phyloP scores from a whole-genome alignment of 1,284 basidiomycete species.

The Stygiomarasmius scandens region DNA sequence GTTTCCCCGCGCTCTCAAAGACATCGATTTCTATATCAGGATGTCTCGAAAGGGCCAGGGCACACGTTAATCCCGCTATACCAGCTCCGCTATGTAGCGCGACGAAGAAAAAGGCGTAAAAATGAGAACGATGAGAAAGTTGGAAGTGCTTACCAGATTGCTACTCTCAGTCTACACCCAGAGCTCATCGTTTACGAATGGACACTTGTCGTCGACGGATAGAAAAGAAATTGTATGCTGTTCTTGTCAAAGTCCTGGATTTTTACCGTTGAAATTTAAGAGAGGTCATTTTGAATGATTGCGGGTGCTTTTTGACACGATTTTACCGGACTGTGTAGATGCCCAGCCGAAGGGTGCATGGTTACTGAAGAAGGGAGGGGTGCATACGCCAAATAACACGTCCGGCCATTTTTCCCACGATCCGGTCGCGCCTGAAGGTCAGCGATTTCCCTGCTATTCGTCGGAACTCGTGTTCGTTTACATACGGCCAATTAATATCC shows the following conservation, averaged over 20 bases:
- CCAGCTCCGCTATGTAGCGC: conserved; percentile 41
- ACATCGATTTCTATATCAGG: conserved; percentile 42
- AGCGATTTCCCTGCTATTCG: not conserved
- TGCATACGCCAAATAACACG: conserved; percentile 6
- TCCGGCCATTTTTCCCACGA: conserved; percentile 18
- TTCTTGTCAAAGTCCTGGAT: not conserved
- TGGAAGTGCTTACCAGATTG: conserved; percentile 17
- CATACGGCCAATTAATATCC: too few relatives aligned
- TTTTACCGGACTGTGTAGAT: conserved; percentile 16
- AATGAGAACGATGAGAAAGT: not conserved
- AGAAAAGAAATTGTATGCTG: not conserved
- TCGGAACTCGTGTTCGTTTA: too few relatives aligned
- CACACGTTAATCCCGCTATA: conserved; percentile 37
- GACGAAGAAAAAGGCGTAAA: conserved; percentile 17
- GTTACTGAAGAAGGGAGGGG: not conserved
- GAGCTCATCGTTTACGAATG: conserved; percentile 1
- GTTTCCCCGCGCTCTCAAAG: conserved; percentile 41
- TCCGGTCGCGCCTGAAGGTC: conserved; percentile 14
- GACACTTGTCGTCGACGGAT: not conserved
- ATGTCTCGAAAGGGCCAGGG: conserved; percentile 38
- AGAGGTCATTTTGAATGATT: conserved; percentile 6
- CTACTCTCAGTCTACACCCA: conserved; percentile 17
- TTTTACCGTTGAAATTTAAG: not conserved
- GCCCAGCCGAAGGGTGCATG: not conserved
- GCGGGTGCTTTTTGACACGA: conserved; percentile 11